Conservation (phyloP, 2,329 filamentous ascomycete genomes). For the Lasiodiplodia sp. region DNA sequence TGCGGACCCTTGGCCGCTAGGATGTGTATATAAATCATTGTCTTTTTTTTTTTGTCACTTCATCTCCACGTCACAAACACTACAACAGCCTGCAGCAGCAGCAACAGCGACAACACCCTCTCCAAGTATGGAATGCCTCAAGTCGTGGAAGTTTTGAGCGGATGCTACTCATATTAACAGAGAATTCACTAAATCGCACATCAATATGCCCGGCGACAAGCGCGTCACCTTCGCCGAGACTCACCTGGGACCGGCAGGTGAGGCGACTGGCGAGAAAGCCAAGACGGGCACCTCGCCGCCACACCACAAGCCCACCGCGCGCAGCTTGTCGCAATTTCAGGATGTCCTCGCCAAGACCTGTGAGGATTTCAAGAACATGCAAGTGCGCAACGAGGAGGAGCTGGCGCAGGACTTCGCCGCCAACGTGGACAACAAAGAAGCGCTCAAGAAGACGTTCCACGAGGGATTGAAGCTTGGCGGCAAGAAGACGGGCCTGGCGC, state of each 20-base stretch:
- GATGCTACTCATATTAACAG: neutral
- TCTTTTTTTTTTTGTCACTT: neutral
- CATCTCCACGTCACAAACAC: neutral
- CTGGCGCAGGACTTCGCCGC: neutral
- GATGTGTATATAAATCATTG: neutral
- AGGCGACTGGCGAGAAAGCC: neutral
- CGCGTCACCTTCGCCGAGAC: conserved; percentile 16
- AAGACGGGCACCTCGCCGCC: conserved; percentile 6
- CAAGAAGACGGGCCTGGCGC: conserved; percentile 12
- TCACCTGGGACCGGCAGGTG: neutral
- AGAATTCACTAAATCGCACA: neutral
- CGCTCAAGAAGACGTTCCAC: neutral
- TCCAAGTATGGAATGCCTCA: neutral
- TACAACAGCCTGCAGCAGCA: neutral
- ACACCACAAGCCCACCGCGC: neutral
- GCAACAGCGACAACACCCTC: neutral
- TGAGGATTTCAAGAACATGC: conserved; percentile 13
- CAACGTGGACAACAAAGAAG: neutral
- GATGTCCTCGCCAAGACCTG: neutral
- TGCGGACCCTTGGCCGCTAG: neutral
- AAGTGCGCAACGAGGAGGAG: conserved; percentile 7
- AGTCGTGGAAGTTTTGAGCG: neutral
- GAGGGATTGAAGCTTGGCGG: conserved; percentile 4
- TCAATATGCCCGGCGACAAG: conserved; percentile 5
- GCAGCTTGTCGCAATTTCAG: conserved; percentile 21